Evolutionary conservation across 2,329 filamentous ascomycete species (phyloP), one percentile per base, ranked within the genome.

Genomic region (Juglanconis juglandina): DNA sequence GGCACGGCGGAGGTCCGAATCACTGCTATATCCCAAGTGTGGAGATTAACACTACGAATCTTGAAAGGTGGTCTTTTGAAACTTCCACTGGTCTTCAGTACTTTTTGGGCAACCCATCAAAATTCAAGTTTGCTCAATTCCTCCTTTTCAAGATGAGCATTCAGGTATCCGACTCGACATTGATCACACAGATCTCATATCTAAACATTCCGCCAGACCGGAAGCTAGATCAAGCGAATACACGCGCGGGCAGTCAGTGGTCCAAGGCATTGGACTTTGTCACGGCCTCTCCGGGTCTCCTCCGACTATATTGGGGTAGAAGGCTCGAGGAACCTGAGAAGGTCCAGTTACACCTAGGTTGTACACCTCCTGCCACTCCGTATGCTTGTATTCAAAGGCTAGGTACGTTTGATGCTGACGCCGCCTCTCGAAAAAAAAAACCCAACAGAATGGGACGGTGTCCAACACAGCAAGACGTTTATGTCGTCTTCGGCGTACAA

Each of bases 251-350:
- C 17, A 57, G 41, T 13, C 13, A 50, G 24, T 63, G 63, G 63
- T 37, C 54, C 6, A 48, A 44, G 35, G 57, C 56, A 13, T 58
- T 62, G 9, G 61, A 66, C 57, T 11, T 54, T 17, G 53, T 66
- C 5, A 54, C 63, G 42, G 14, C 37, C 5, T 59, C 53, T 17
- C 17, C 42, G 4, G 70, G 67, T 2, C 71, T 72, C 53, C 52
- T 59, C 9, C 65, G 68, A 2, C 63, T 72, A 4, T 70, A 70
- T 53, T 75, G 69, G 69, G 70, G 70, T 9, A 58, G 68, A 47
- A 64, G 71, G 37, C 65, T 71, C 11, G 71, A 73, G 61, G 64
- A 68, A 24, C 59, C 62, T 7, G 64, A 65, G 35, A 66, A 70
- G 39, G 66, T 71, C 7, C 69, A 56, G 24, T 44, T 56, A 1